phyloP scores from a whole-genome alignment of 768 basidiomycete genomes.

The Neoboletus magnificus region DNA sequence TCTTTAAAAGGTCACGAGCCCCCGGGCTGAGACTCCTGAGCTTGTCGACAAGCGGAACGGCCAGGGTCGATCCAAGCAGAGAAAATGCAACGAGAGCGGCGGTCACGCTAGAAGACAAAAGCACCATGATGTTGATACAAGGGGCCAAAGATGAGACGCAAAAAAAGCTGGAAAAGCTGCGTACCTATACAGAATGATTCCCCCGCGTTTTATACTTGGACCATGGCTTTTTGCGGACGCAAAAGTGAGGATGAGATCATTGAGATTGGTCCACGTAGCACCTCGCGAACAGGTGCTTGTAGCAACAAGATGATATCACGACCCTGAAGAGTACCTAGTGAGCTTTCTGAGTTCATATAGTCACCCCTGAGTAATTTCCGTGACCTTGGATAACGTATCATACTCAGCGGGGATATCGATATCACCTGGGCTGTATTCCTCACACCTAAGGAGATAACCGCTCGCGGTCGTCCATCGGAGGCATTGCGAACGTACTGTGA shows the following conservation, averaged over 20 bases:
- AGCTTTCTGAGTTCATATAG: not conserved
- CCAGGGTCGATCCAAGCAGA: slow-evolving; percentile 3
- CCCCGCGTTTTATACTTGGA: slow-evolving; percentile 4
- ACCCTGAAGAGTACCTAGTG: not conserved
- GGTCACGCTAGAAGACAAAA: not conserved
- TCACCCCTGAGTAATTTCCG: not conserved
- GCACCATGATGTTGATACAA: slow-evolving; percentile 6
- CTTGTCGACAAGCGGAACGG: slow-evolving; percentile 15
- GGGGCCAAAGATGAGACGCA: not conserved
- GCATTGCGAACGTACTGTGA: not conserved
- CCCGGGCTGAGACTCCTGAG: slow-evolving; percentile 13
- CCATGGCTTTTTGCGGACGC: not conserved
- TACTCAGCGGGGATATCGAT: not conserved
- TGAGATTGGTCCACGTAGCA: not conserved
- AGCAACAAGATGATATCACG: not conserved
- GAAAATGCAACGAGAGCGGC: slow-evolving; percentile 1
- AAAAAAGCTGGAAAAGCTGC: not conserved
- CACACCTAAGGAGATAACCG: not conserved
- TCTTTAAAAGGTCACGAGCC: slow-evolving; percentile 19
- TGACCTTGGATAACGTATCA: not conserved
- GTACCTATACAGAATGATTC: not conserved
- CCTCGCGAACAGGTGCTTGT: not conserved
- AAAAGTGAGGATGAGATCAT: not conserved
- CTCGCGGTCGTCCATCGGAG: not conserved
- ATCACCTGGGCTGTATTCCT: not conserved